Evolutionary conservation across 1,139 yeast species (phyloP), one percentile per base, ranked within the genome.

Genomic region (Saccharomyces hybrid): DNA sequence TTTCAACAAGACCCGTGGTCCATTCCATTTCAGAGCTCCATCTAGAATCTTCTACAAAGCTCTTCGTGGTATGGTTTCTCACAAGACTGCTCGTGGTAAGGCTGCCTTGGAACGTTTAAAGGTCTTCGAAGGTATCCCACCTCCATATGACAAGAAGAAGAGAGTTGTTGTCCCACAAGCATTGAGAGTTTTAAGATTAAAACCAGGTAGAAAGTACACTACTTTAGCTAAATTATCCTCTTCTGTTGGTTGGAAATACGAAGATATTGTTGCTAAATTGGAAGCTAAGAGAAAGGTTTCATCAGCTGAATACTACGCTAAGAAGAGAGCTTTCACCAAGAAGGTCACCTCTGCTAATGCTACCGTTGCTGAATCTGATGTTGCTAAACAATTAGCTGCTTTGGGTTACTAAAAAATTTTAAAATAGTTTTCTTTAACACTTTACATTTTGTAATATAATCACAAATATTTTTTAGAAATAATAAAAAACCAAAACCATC

Each of bases 11-110:
- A 85, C 84, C 73, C 88, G 90, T 78, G 99, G 99, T 82, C 98
- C 98, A 76, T 95, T 93, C 98, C 99, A 93, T 79, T 93, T 93
- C 96, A 93, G 98, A 82, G 99, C 99, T 64, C 99, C 99, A 78
- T 90, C 98, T 64, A 90, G 98, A 83, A 90, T 93, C 80, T 89
- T 93, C 80, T 91, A 90, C 95, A 93, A 93, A 87, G 97, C 99
- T 74, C 80, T 93, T 78, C 88, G 96, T 78, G 99, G 99, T 81
- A 95, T 95, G 99, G 82, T 95, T 73, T 84, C 97, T 76, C 99
- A 93, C 93, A 93, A 95, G 89, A 93, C 99, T 69, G 93, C 98
- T 72, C 95, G 99, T 81, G 99, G 99, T 81, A 87, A 88, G 83
- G 98, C 99, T 75, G 99, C 99, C 73, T 80, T 93, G 76, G 98